A percentile compares a stretch with the other conserved stretches of the same genome.
Conservation (phyloP, 2,329 filamentous ascomycete species). For the Pseudogymnoascus sp. region DNA sequence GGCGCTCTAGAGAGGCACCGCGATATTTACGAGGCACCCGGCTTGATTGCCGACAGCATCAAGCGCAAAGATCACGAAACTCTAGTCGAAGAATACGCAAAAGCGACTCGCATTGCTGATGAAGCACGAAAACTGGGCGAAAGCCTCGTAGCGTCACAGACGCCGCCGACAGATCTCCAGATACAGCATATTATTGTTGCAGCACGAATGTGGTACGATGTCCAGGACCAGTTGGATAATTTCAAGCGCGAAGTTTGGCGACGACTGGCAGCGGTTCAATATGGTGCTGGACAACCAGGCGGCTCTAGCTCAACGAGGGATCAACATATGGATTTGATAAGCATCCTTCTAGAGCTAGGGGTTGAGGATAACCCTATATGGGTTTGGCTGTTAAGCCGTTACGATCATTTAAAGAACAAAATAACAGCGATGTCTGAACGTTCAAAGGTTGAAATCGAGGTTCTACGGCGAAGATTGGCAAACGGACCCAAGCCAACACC, state of each 20-base stretch:
- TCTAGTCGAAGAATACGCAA: constrained; percentile 77
- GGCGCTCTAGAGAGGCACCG: constrained; percentile 69
- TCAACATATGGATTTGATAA: constrained; percentile 83
- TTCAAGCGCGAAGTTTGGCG: constrained; percentile 92
- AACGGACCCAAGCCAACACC: constrained; percentile 62
- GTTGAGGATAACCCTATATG: constrained; percentile 95
- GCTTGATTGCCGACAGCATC: constrained; percentile 71
- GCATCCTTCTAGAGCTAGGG: constrained; percentile 81
- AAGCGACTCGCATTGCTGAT: constrained; percentile 73
- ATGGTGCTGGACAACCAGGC: constrained; percentile 31
- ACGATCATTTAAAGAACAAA: constrained; percentile 80
- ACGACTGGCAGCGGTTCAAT: constrained; percentile 61
- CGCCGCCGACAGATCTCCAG: constrained; percentile 64
- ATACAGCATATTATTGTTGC: constrained; percentile 81
- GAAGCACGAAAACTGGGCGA: constrained; percentile 65
- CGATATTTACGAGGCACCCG: constrained; percentile 73
- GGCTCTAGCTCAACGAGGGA: constrained; percentile 50
- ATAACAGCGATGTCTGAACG: constrained; percentile 74
- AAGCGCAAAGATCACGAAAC: constrained; percentile 85
- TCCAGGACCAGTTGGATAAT: constrained; percentile 73
- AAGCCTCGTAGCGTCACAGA: constrained; percentile 40
- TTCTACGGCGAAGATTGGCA: constrained; percentile 73
- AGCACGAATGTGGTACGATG: constrained; percentile 90
- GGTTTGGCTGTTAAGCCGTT: constrained; percentile 87
- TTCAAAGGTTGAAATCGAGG: constrained; percentile 86